phyloP scores from a whole-genome alignment of 148 eudicot species.

The Chenopodium album region DNA sequence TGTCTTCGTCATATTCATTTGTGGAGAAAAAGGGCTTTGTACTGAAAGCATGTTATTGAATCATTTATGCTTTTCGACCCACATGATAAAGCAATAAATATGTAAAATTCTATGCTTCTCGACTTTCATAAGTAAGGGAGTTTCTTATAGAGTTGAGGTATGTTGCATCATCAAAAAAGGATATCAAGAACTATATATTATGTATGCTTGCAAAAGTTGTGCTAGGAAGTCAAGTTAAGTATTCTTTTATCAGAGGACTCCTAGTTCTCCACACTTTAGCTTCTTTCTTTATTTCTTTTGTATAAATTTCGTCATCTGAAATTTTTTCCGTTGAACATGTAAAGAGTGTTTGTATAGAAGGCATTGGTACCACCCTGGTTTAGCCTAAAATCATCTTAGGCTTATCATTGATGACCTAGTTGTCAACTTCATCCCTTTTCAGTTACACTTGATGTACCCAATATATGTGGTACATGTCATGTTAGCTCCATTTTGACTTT shows the following conservation, averaged over 20 bases:
- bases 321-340: background rate
- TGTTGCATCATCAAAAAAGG: background rate
- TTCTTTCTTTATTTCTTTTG: too few species aligned
- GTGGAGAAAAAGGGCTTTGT: background rate
- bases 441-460: background rate
- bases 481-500: background rate
- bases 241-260: background rate
- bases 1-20: background rate
- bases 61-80: background rate
- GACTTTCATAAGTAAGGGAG: background rate
- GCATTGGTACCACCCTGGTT: background rate
- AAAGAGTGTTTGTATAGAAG: background rate
- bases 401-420: background rate
- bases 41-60: background rate
- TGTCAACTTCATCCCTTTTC: background rate
- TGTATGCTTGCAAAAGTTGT: background rate
- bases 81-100: background rate
- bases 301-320: background rate
- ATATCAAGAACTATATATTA: background rate
- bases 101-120: background rate
- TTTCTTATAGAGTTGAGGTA: background rate
- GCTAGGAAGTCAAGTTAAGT: background rate
- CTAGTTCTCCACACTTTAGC: background rate
- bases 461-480: slow-evolving; percentile 11
- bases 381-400: background rate